A percentile compares a stretch with the other conserved stretches of the same genome.
These are phyloP conservation scores for Podospora tetraspora DNA, from an alignment of 495 filamentous ascomycete species.

Conservation along the genomic window DNA sequence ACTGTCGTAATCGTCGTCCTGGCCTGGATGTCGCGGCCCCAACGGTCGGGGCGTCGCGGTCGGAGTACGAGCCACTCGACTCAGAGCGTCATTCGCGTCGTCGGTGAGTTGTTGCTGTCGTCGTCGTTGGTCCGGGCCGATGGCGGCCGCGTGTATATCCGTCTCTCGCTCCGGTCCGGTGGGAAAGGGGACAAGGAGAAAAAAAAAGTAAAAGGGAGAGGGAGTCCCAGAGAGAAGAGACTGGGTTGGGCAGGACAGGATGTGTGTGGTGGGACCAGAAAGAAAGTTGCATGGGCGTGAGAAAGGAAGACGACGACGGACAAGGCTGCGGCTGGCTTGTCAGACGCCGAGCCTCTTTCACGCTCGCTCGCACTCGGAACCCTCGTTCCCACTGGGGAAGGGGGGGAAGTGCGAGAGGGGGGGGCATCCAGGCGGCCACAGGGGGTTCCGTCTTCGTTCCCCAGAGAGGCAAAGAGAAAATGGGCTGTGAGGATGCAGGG, in stretches of 20 bases:
- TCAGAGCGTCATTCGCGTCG: background rate
- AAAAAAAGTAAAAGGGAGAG: constrained; percentile 1
- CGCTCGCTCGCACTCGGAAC: constrained; percentile 8
- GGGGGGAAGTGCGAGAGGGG: background rate
- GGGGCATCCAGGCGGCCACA: background rate
- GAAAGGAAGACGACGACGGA: background rate
- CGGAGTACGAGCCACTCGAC: background rate
- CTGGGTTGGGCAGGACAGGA: background rate
- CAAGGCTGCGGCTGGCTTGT: constrained; percentile 7
- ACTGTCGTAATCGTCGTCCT: constrained; percentile 1
- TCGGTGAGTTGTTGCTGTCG: background rate
- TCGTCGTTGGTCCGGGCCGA: background rate
- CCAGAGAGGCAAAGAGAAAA: constrained; percentile 8
- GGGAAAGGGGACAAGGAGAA: background rate
- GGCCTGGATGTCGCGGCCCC: background rate
- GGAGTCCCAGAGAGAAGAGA: background rate
- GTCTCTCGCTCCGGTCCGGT: background rate
- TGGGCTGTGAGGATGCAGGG: constrained; percentile 9
- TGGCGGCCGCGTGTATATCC: background rate
- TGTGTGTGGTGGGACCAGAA: background rate
- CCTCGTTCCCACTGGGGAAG: background rate
- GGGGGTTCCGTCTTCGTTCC: constrained; percentile 1
- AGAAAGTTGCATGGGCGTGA: background rate
- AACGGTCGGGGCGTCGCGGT: background rate
- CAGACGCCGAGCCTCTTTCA: background rate